Evolutionary conservation across 2,329 filamentous ascomycete genomes (phyloP).

Genomic region (Ophiosphaerella korrae): DNA sequence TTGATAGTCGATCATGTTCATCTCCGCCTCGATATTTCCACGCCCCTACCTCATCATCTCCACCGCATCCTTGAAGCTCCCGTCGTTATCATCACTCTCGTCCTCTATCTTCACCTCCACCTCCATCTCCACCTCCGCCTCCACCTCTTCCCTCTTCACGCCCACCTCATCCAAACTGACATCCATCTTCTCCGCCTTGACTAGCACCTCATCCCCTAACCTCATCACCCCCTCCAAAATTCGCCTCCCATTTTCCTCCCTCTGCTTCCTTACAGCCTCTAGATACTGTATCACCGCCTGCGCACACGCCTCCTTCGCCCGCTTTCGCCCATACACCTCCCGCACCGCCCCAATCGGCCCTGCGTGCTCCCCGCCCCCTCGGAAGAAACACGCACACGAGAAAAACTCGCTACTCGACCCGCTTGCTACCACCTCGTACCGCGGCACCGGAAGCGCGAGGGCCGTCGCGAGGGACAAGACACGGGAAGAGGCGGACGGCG

Average conservation of each 20-base stretch:
- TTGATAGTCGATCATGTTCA: neutral
- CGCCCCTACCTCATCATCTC: constrained; percentile 3
- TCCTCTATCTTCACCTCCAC: constrained; percentile 1
- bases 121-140: neutral
- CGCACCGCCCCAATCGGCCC: constrained; percentile 49
- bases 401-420: constrained; percentile 25
- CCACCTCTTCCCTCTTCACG: neutral
- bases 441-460: constrained; percentile 28
- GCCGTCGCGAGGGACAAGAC: constrained; percentile 24
- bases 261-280: constrained; percentile 35
- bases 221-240: constrained; percentile 21
- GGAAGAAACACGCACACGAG: constrained; percentile 47
- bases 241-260: constrained; percentile 21
- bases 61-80: constrained; percentile 19
- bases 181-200: neutral
- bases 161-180: constrained; percentile 1
- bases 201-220: constrained; percentile 1
- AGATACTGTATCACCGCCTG: constrained; percentile 48
- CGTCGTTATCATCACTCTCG: constrained; percentile 7
- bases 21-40: neutral
- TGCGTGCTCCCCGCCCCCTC: constrained; percentile 19
- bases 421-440: neutral
- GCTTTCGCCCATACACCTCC: constrained; percentile 55
- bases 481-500: constrained; percentile 19
- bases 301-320: constrained; percentile 57